Percentiles rank a stretch among this genome's conserved stretches.
Conservation (phyloP, 2,329 filamentous ascomycete genomes). For the Graphium sp. region DNA sequence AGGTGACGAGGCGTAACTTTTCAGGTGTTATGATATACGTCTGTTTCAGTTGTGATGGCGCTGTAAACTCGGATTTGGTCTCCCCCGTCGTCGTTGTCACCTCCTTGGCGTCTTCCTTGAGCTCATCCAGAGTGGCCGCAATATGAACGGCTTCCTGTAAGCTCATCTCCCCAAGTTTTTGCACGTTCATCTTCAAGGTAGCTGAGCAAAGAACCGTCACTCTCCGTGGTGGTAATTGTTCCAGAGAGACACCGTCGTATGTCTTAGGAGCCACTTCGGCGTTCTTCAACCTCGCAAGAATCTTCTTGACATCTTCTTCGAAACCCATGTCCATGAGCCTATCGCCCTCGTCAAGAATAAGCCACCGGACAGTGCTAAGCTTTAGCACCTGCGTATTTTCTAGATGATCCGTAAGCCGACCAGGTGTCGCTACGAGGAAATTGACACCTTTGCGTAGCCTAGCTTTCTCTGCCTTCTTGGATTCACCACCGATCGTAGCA, state of each 20-base stretch:
- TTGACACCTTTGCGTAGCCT: conserved; percentile 85
- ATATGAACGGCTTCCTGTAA: conserved; percentile 85
- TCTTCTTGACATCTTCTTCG: conserved; percentile 79
- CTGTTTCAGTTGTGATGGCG: conserved; percentile 87
- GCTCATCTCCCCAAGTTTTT: conserved; percentile 85
- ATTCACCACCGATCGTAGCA: conserved; percentile 56
- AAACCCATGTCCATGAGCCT: conserved; percentile 97
- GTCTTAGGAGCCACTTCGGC: conserved; percentile 41
- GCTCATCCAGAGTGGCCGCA: conserved; percentile 43
- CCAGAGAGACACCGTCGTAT: conserved; percentile 38
- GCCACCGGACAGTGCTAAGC: conserved; percentile 78
- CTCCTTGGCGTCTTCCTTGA: conserved; percentile 23
- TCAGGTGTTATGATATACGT: conserved; percentile 75
- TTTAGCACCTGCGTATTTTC: conserved; percentile 83
- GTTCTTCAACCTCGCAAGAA: conserved; percentile 63
- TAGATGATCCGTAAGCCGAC: conserved; percentile 78
- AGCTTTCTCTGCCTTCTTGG: conserved; percentile 75
- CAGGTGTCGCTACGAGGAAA: conserved; percentile 88
- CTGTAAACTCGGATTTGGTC: conserved; percentile 39
- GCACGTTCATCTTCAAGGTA: conserved; percentile 95
- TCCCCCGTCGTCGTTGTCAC: conserved; percentile 14
- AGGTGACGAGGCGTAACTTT: conserved; percentile 77
- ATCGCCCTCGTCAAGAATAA: conserved; percentile 91
- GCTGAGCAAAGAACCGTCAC: conserved; percentile 89
- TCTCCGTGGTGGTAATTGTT: conserved; percentile 55